Conservation (phyloP, 768 basidiomycete species). For the Suillus paluster region DNA sequence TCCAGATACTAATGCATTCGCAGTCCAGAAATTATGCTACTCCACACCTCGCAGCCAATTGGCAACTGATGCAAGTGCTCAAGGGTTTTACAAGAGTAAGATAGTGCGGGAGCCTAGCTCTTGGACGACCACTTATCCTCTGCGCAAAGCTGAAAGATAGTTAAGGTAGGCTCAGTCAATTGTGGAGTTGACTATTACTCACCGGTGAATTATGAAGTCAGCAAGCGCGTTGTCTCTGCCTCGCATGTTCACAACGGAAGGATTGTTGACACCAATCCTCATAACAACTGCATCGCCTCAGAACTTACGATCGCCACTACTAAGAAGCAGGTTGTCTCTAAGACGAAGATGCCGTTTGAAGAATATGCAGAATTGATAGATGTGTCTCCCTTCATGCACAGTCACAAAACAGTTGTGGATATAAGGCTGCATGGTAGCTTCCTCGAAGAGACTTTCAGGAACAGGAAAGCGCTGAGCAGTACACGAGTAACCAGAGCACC, state of each 20-base stretch:
- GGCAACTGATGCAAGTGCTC: not conserved
- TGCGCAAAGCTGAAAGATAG: slow-evolving; percentile 1
- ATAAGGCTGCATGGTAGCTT: too few relatives aligned
- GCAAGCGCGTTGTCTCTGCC: slow-evolving; percentile 2
- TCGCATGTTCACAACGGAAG: slow-evolving; percentile 13
- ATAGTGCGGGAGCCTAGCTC: too few relatives aligned
- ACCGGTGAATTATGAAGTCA: slow-evolving; percentile 16
- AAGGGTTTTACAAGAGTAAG: slow-evolving; percentile 1
- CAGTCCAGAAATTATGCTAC: too few relatives aligned
- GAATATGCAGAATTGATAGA: slow-evolving; percentile 10
- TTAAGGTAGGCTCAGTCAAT: not conserved
- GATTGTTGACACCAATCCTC: not conserved
- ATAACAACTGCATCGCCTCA: slow-evolving; percentile 12
- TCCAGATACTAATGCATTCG: too few relatives aligned
- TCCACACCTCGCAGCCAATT: not conserved
- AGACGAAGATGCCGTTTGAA: slow-evolving; percentile 15
- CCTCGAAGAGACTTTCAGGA: slow-evolving; percentile 9
- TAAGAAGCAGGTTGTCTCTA: not conserved
- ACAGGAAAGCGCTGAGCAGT: slow-evolving; percentile 6
- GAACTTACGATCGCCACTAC: not conserved
- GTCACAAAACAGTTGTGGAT: slow-evolving; percentile 15
- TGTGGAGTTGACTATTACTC: too few relatives aligned
- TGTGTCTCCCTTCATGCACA: slow-evolving; percentile 2
- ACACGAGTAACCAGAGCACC: not conserved
- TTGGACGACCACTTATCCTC: too few relatives aligned